phyloP scores from a whole-genome alignment of 2,329 filamentous ascomycete species.

The Xylaria sp. region DNA sequence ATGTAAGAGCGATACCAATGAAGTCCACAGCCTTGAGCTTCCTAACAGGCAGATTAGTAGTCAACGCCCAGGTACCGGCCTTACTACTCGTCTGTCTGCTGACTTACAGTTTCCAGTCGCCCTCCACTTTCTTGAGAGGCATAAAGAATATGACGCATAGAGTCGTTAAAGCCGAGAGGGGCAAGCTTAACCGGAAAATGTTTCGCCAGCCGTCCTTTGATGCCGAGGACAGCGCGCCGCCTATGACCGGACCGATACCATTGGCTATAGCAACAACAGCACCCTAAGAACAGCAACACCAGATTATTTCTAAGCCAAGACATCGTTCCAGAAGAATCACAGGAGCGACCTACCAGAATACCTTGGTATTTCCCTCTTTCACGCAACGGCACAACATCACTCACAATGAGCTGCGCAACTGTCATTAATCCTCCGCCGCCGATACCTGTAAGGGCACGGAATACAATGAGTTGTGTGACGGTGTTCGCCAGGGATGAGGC shows the following conservation, averaged over 20 bases:
- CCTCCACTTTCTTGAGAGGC: slow-evolving; percentile 65
- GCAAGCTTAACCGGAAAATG: slow-evolving; percentile 66
- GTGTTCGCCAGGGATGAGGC: slow-evolving; percentile 57
- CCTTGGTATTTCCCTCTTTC: slow-evolving; percentile 50
- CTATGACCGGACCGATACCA: slow-evolving; percentile 61
- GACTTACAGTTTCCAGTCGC: slow-evolving; percentile 59
- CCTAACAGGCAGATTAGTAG: slow-evolving; percentile 27
- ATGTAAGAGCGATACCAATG: neutral
- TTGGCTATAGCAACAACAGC: slow-evolving; percentile 65
- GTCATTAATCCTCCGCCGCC: slow-evolving; percentile 49
- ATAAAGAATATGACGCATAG: slow-evolving; percentile 64
- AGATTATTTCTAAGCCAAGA: neutral
- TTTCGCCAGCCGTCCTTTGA: slow-evolving; percentile 61
- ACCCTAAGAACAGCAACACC: slow-evolving; percentile 49
- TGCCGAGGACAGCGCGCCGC: slow-evolving; percentile 30
- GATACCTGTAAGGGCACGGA: slow-evolving; percentile 54
- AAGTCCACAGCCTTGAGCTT: slow-evolving; percentile 54
- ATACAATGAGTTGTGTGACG: slow-evolving; percentile 55
- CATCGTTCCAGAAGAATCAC: neutral
- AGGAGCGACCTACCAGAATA: slow-evolving; percentile 52
- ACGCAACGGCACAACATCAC: slow-evolving; percentile 47
- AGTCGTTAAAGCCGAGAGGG: slow-evolving; percentile 61
- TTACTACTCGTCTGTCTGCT: neutral
- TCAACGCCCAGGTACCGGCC: neutral
- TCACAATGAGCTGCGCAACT: slow-evolving; percentile 48